A percentile compares a stretch with the other conserved stretches of the same genome.
These are phyloP conservation scores for Spathaspora hagerdaliae DNA, from an alignment of 805 yeast species.

Conservation along the genomic window DNA sequence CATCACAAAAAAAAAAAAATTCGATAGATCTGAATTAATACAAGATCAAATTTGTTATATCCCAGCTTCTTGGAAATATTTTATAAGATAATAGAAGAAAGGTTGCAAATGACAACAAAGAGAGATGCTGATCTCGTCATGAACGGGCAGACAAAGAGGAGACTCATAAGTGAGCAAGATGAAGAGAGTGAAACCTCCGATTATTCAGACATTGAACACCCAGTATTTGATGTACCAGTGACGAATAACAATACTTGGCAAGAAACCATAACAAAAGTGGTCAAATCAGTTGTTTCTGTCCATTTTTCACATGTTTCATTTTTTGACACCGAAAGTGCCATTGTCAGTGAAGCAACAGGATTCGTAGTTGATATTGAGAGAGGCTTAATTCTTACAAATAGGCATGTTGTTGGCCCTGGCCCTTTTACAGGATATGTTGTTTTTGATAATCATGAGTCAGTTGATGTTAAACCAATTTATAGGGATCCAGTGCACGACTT, in stretches of 20 bases:
- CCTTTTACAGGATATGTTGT: conserved; percentile 90
- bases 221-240: conserved; percentile 11
- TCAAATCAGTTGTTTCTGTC: conserved; percentile 81
- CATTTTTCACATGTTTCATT: conserved; percentile 84
- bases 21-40: too few relatives aligned
- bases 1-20: too few relatives aligned
- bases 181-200: conserved; percentile 4
- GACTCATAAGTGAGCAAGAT: not conserved
- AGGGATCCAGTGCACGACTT: conserved; percentile 96
- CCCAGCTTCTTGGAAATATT: too few relatives aligned
- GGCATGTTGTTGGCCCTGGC: conserved; percentile 95
- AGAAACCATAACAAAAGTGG: conserved; percentile 73
- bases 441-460: conserved; percentile 92
- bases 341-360: conserved; percentile 91
- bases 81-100: not conserved
- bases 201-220: conserved; percentile 11
- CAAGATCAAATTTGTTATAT: too few relatives aligned
- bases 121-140: conserved; percentile 3
- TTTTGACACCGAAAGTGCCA: conserved; percentile 80
- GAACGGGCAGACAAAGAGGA: conserved; percentile 5
- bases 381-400: conserved; percentile 84
- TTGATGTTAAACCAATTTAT: conserved; percentile 78
- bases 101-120: conserved; percentile 1
- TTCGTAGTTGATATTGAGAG: conserved; percentile 80
- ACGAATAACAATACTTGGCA: conserved; percentile 53